phyloP scores from a whole-genome alignment of 2,329 filamentous ascomycete genomes.

The Fusarium goolgardi region DNA sequence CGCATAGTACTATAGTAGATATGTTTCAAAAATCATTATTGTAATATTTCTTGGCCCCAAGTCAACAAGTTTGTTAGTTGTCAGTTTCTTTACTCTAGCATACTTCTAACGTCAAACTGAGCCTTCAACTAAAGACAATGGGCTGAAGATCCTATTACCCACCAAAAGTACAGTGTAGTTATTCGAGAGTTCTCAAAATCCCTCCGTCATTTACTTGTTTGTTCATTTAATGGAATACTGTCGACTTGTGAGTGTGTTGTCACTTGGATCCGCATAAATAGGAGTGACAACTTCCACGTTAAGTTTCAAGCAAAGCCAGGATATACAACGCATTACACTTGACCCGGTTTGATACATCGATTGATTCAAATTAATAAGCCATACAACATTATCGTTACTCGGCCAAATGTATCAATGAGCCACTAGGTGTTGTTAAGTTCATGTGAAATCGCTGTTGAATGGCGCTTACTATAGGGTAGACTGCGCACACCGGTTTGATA shows the following conservation, averaged over 20 bases:
- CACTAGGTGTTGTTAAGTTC: not conserved
- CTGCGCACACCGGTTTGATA: too few relatives aligned
- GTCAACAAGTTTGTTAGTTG: not conserved
- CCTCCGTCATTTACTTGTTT: not conserved
- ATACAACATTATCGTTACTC: not conserved
- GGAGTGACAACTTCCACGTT: not conserved
- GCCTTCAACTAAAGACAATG: not conserved
- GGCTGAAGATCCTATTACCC: not conserved
- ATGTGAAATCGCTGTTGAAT: not conserved
- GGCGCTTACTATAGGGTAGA: not conserved
- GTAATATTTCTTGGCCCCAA: not conserved
- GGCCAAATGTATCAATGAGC: not conserved
- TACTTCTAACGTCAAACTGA: not conserved
- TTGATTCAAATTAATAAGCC: not conserved
- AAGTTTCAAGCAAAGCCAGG: not conserved
- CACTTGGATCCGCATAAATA: not conserved
- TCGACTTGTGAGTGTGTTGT: not conserved
- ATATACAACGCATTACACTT: not conserved
- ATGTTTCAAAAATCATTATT: not conserved
- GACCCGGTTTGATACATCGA: not conserved
- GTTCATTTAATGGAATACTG: not conserved
- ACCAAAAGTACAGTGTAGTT: not conserved
- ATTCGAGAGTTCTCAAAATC: not conserved
- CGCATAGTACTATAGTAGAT: not conserved
- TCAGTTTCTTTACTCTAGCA: not conserved